These are phyloP conservation scores for Cadophora malorum DNA, from an alignment of 2,329 filamentous ascomycete genomes.

Conservation along the genomic window DNA sequence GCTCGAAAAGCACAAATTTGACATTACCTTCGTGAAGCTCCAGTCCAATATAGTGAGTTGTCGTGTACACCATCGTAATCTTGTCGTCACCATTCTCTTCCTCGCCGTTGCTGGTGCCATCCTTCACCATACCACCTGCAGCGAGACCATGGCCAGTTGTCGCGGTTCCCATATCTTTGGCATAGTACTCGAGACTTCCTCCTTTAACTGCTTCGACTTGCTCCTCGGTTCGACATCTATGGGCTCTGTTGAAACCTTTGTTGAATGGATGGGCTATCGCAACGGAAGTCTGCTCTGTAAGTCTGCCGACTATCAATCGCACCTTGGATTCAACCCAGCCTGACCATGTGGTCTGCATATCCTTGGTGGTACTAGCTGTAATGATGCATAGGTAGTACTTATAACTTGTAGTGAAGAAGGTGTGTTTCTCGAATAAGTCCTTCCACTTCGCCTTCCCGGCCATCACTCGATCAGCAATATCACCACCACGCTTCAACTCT, in stretches of 20 bases:
- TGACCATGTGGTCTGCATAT: slow-evolving; percentile 85
- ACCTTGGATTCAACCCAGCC: slow-evolving; percentile 95
- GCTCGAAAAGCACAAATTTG: neutral
- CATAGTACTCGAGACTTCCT: slow-evolving; percentile 66
- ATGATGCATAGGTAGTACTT: slow-evolving; percentile 95
- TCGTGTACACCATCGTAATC: slow-evolving; percentile 71
- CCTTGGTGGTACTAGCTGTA: slow-evolving; percentile 80
- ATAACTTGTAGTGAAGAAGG: slow-evolving; percentile 91
- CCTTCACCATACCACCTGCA: slow-evolving; percentile 49
- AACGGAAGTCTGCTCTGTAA: slow-evolving; percentile 83
- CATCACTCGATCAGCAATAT: slow-evolving; percentile 82
- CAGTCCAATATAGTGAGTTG: slow-evolving; percentile 92
- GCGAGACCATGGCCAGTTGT: slow-evolving; percentile 50
- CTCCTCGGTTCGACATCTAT: slow-evolving; percentile 68
- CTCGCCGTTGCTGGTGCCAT: slow-evolving; percentile 47
- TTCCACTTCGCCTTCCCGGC: slow-evolving; percentile 80
- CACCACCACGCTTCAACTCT: slow-evolving; percentile 79
- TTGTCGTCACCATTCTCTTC: slow-evolving; percentile 47
- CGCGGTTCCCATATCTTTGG: slow-evolving; percentile 44
- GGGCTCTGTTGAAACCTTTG: slow-evolving; percentile 86
- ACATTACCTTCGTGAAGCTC: slow-evolving; percentile 75
- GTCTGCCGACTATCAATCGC: slow-evolving; percentile 79
- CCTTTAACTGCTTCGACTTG: slow-evolving; percentile 67
- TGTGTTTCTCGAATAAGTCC: slow-evolving; percentile 86
- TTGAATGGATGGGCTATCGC: slow-evolving; percentile 88